A percentile compares a stretch with the other conserved stretches of the same genome.
Conservation (phyloP, 345 rosid genomes). For the Salix exigua region DNA sequence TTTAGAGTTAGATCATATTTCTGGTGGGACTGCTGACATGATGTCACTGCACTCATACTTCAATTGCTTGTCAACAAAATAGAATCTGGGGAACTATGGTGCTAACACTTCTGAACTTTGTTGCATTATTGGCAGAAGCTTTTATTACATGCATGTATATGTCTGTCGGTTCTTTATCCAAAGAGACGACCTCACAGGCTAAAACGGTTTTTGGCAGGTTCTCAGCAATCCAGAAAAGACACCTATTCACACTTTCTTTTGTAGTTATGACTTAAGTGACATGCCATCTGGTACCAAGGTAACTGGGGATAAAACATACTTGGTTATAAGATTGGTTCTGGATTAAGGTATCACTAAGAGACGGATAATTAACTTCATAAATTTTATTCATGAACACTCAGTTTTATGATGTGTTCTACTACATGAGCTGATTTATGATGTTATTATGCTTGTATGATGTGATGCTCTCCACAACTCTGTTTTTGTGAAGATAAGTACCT, state of each 20-base stretch:
- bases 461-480: not conserved
- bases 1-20: not conserved
- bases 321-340: not conserved
- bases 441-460: not conserved
- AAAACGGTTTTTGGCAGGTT: slow-evolving; percentile 49
- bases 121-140: not conserved
- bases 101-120: not conserved
- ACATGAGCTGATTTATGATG: not conserved
- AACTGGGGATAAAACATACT: slow-evolving; percentile 13
- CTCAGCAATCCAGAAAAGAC: slow-evolving; percentile 98
- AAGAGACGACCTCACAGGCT: not conserved
- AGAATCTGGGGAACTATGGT: not conserved
- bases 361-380: not conserved
- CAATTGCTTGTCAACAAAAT: not conserved
- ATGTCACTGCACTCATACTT: not conserved
- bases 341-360: not conserved
- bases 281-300: slow-evolving; percentile 93
- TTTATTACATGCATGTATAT: not conserved
- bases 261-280: slow-evolving; percentile 89
- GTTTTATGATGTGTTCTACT: not conserved
- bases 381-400: not conserved
- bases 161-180: not conserved
- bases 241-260: slow-evolving; percentile 87
- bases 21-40: not conserved
- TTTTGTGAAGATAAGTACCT: not conserved